Evolutionary conservation across 2,329 filamentous ascomycete species (phyloP).

Genomic region (Aspergillus neotritici): DNA sequence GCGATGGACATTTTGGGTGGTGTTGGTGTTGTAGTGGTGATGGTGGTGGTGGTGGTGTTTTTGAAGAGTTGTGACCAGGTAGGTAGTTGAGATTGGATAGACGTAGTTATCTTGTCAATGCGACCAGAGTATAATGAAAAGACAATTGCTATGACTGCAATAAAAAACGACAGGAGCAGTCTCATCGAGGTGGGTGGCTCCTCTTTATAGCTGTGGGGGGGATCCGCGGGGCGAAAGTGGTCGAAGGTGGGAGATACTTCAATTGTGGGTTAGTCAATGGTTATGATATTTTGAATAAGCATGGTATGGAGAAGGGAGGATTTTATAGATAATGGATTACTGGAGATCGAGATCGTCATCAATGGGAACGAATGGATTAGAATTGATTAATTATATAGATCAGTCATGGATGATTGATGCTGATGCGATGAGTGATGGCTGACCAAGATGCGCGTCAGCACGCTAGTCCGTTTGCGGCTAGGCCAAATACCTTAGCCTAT

Average conservation of each 20-base stretch:
- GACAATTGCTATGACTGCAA: conserved; percentile 33
- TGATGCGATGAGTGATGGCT: conserved; percentile 4
- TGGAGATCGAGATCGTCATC: too few relatives aligned
- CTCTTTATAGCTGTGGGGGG: conserved; percentile 26
- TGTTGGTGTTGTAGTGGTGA: conserved; percentile 3
- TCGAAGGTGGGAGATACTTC: conserved; percentile 17
- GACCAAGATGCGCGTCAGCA: conserved; percentile 28
- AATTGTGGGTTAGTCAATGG: conserved; percentile 22
- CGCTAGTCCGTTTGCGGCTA: background rate
- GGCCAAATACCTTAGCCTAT: background rate
- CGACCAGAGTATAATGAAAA: conserved; percentile 9
- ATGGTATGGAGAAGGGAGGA: background rate
- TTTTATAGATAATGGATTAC: background rate
- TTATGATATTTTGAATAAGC: conserved; percentile 16
- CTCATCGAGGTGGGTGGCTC: conserved; percentile 25
- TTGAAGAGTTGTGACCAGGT: conserved; percentile 14
- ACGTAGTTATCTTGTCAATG: background rate
- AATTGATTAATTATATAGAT: background rate
- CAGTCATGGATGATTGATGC: background rate
- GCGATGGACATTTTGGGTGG: conserved; percentile 57
- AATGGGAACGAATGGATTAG: background rate
- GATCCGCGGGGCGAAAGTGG: conserved; percentile 13
- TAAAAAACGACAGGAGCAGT: conserved; percentile 31
- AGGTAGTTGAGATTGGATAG: conserved; percentile 14
- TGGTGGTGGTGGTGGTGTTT: conserved; percentile 8